A percentile compares a stretch with the other conserved stretches of the same genome.
Conservation (phyloP, 148 eudicot species). For the Cornus kousa region DNA sequence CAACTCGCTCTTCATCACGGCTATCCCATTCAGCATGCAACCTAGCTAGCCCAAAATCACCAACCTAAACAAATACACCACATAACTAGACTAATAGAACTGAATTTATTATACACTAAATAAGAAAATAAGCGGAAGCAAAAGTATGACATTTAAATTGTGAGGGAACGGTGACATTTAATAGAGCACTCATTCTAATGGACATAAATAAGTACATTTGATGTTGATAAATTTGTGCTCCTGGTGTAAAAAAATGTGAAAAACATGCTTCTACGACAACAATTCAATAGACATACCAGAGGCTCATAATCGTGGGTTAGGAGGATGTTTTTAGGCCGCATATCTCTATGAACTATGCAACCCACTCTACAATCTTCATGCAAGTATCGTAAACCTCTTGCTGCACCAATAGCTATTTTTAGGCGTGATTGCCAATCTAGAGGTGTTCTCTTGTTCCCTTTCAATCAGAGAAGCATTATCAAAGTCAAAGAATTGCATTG, state of each 20-base stretch:
- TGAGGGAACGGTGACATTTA: not conserved
- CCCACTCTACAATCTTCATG: slow-evolving; percentile 98
- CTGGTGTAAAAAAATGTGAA: not conserved
- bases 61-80: slow-evolving; percentile 48
- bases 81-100: not conserved
- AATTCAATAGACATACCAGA: slow-evolving; percentile 41
- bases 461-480: slow-evolving; percentile 10
- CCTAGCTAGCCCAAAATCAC: slow-evolving; percentile 84
- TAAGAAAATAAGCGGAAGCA: not conserved
- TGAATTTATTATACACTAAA: not conserved
- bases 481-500: not conserved
- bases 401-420: slow-evolving; percentile 79
- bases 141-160: not conserved
- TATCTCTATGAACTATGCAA: slow-evolving; percentile 74
- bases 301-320: slow-evolving; percentile 90
- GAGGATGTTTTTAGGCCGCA: slow-evolving; percentile 83
- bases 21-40: slow-evolving; percentile 67
- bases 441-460: slow-evolving; percentile 46
- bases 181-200: not conserved
- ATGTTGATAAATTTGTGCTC: not conserved
- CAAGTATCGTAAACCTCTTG: slow-evolving; percentile 87
- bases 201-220: slow-evolving; percentile 3
- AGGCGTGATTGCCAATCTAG: slow-evolving; percentile 63
- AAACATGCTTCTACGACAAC: not conserved
- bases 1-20: slow-evolving; percentile 49